Evolutionary conservation across 805 yeast genomes (phyloP).

Genomic region (Yamadazyma endophytica): DNA sequence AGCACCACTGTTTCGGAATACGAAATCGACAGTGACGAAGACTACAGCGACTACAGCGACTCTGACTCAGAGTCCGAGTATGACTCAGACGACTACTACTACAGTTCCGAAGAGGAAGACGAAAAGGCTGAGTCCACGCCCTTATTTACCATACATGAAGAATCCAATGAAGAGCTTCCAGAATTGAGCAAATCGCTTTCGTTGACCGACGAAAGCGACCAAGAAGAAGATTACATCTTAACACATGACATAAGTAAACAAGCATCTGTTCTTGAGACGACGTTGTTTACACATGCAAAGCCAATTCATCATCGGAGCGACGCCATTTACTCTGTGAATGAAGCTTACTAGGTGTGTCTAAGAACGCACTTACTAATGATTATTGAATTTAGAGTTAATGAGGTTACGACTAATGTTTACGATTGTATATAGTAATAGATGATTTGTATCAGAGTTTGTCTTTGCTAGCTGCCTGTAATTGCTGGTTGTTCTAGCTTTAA

Average conservation of each 20-base stretch:
- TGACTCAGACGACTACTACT: slow-evolving; percentile 19
- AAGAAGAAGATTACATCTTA: slow-evolving; percentile 2
- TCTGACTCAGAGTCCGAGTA: slow-evolving; percentile 20
- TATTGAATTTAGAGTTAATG: too few species aligned
- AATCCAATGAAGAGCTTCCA: slow-evolving; percentile 9
- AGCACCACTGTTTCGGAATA: slow-evolving; percentile 34
- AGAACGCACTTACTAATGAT: slow-evolving; percentile 2
- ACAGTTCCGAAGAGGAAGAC: slow-evolving; percentile 16
- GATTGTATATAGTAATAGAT: neutral
- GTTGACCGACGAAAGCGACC: slow-evolving; percentile 17
- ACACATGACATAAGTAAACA: neutral
- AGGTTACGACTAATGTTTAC: neutral
- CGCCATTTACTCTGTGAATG: neutral
- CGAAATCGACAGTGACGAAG: slow-evolving; percentile 25
- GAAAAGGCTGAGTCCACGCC: slow-evolving; percentile 9
- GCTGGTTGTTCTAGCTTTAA: too few species aligned
- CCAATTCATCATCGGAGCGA: neutral
- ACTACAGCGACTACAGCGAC: too few species aligned
- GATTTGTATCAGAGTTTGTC: too few species aligned
- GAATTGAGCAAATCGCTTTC: slow-evolving; percentile 16
- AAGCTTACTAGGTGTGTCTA: too few species aligned
- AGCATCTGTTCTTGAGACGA: neutral
- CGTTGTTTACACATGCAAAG: neutral
- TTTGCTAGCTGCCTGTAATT: too few species aligned
- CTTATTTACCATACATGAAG: neutral